phyloP scores from a whole-genome alignment of 768 basidiomycete species.

The Russula lepida region DNA sequence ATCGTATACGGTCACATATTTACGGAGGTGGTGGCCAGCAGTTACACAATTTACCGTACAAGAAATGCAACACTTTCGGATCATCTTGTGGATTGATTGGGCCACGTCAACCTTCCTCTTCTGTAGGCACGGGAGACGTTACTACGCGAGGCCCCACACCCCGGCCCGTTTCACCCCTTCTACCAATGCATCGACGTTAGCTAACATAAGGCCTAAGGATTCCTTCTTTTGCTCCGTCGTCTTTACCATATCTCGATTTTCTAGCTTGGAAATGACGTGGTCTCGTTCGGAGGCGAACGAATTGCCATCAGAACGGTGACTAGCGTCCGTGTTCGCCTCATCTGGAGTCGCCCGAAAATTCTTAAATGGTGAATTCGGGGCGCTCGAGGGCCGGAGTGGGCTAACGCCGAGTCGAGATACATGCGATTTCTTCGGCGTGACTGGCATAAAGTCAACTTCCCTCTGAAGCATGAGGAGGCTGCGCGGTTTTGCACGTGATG shows the following conservation, averaged over 20 bases:
- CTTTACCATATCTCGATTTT: slow-evolving; percentile 23
- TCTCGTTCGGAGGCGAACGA: slow-evolving; percentile 19
- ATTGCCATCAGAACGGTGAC: slow-evolving; percentile 8
- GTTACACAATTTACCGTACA: slow-evolving; percentile 3
- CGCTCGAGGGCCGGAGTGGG: slow-evolving; percentile 17
- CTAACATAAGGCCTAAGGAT: slow-evolving; percentile 70
- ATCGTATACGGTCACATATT: background rate
- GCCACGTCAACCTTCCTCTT: background rate
- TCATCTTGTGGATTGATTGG: background rate
- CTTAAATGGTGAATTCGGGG: slow-evolving; percentile 13
- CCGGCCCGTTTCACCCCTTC: slow-evolving; percentile 82
- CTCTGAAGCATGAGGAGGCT: slow-evolving; percentile 57
- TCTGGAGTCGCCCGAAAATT: slow-evolving; percentile 6
- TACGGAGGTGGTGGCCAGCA: background rate
- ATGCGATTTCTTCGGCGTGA: slow-evolving; percentile 56
- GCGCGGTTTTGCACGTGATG: slow-evolving; percentile 31
- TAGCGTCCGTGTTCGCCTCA: background rate
- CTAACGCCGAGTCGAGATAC: slow-evolving; percentile 28
- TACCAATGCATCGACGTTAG: slow-evolving; percentile 86
- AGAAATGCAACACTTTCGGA: background rate
- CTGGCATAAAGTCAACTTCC: slow-evolving; percentile 67
- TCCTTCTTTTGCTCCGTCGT: slow-evolving; percentile 81
- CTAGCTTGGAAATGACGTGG: slow-evolving; percentile 16
- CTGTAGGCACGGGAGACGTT: too few relatives aligned
- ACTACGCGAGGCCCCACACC: slow-evolving; percentile 66